Conservation (phyloP, 1,284 basidiomycete species). For the Porodaedalea pini region DNA sequence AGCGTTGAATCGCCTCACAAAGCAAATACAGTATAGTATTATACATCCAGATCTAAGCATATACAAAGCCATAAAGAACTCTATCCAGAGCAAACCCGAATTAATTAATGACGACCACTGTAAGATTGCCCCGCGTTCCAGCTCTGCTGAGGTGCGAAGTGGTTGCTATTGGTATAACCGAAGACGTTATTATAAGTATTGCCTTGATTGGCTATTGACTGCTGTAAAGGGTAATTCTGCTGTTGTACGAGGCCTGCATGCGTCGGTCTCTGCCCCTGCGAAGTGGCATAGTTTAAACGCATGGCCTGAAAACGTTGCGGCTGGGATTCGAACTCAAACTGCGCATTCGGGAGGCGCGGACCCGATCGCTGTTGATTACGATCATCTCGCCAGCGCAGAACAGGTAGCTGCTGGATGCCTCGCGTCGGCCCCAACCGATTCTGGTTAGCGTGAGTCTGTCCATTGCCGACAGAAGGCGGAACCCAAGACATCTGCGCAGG, state of each 20-base stretch:
- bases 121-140: background rate
- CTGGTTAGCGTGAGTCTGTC: background rate
- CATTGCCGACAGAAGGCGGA: background rate
- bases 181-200: background rate
- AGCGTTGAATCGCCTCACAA: background rate
- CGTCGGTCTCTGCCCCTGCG: background rate
- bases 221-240: background rate
- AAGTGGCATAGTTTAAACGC: background rate
- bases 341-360: background rate
- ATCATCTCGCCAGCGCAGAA: background rate
- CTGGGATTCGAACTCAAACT: slow-evolving; percentile 9
- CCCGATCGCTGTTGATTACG: background rate
- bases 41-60: too few relatives aligned
- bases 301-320: background rate
- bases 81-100: too few relatives aligned
- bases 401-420: slow-evolving; percentile 5
- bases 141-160: background rate
- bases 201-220: background rate
- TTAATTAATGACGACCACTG: background rate
- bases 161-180: background rate
- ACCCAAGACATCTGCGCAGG: background rate
- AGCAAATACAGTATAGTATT: background rate
- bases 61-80: too few relatives aligned
- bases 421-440: background rate
- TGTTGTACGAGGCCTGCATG: background rate